Evolutionary conservation across 352 stramenopile genomes (phyloP), one percentile per base, ranked within the genome.

Genomic region (Phytophthora citricola): DNA sequence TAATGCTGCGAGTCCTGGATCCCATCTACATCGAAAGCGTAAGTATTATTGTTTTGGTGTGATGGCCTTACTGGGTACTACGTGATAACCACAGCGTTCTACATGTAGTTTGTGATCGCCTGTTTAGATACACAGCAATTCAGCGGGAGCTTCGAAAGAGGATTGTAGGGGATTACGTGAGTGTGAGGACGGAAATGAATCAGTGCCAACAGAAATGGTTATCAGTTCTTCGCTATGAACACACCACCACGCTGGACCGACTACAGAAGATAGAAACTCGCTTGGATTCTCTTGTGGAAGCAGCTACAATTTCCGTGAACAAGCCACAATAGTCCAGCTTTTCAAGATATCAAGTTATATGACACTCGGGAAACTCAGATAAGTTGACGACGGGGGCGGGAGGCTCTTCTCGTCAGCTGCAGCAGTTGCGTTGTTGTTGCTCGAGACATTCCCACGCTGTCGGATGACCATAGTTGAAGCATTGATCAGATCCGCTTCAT

Each of bases 401-500:
- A 59, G 24, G 40, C 40, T 63, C 36, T 73, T 75, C 34, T 73
- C 56, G n/a, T 72, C 66, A 26, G 39, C 45, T 41, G 52, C 24
- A 32, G 56, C 14, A 24, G 46, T 49, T 1, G 36, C 36, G 31
- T 71, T 77, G 44, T 75, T 66, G 55, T 15, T 70, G 26, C 47
- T 50, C 40, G 73, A 61, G 10, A 52, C 67, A 27, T 39, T 76
- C 9, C 58, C 46, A 0, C 82, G 79, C 39, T 87, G 77, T 2
- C 73, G 72, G 15, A 92, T 75, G 10, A 85, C 41, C 45, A 90
- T 89, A 0, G 79, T 65, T 10, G 81, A 89, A 6, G 83, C 68
- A 27, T 79, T 85, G 38, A 92, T 76, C 10, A 92, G 57, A 31
- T 85, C 76, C 6, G 77, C 69, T 31, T 90, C 75, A 50, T 90